phyloP scores from a whole-genome alignment of 805 yeast genomes.

The Wickerhamiella lipophila region DNA sequence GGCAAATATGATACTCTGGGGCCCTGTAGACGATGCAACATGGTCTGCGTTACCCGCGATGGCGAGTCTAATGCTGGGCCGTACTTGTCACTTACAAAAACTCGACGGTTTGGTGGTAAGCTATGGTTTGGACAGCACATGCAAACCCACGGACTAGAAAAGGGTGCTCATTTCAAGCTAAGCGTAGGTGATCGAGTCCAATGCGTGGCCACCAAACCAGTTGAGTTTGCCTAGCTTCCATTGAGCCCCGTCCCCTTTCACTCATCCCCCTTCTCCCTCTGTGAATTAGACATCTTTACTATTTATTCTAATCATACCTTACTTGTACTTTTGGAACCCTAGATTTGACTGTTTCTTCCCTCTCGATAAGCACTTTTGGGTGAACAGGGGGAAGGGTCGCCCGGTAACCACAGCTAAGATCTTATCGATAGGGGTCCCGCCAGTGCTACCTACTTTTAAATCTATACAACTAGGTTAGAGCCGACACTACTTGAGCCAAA shows the following conservation, averaged over 20 bases:
- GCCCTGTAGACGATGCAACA: constrained; percentile 34
- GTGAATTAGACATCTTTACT: no score
- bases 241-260: no score
- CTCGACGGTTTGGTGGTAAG: constrained; percentile 29
- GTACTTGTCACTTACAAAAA: constrained; percentile 27
- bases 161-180: background rate
- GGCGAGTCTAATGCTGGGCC: constrained; percentile 29
- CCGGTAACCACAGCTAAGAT: background rate
- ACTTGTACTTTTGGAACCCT: no score
- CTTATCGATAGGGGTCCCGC: background rate
- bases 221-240: background rate
- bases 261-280: no score
- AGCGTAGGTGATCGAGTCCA: background rate
- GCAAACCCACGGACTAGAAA: constrained; percentile 2
- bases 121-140: constrained; percentile 31
- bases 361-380: no score
- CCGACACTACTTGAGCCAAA: no score
- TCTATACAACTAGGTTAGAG: no score
- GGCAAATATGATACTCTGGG: constrained; percentile 19
- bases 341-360: no score
- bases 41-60: constrained; percentile 33
- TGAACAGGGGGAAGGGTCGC: no score
- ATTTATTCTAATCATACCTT: no score
- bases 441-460: no score
- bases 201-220: background rate